Percentiles rank a stretch among this genome's conserved stretches.
These are phyloP conservation scores for Microglena sp. DNA, from an alignment of 139 green algal species.

Conservation along the genomic window DNA sequence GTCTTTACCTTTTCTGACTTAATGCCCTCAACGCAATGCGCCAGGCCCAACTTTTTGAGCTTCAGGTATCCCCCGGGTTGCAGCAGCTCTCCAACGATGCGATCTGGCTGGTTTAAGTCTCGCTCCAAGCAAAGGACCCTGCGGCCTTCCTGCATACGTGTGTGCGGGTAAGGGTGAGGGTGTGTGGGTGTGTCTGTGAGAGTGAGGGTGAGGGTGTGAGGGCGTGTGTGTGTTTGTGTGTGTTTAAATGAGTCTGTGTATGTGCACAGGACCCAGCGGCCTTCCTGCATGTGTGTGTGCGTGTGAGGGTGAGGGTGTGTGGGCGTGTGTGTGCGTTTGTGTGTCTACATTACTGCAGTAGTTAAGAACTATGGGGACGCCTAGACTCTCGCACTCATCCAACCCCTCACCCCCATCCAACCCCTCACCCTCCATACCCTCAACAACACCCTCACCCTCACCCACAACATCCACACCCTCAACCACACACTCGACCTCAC, in stretches of 20 bases:
- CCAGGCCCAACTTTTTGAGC: slow-evolving; percentile 85
- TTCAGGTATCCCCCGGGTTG: slow-evolving; percentile 91
- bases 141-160: slow-evolving; percentile 44
- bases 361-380: too few relatives aligned
- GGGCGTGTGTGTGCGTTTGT: neutral
- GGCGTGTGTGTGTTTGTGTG: slow-evolving; percentile 3
- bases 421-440: too few relatives aligned
- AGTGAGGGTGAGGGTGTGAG: neutral
- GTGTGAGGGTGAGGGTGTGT: neutral
- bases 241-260: neutral
- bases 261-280: neutral
- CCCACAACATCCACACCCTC: too few relatives aligned
- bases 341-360: neutral
- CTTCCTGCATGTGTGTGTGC: neutral
- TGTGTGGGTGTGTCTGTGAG: neutral
- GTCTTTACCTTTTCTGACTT: slow-evolving; percentile 84
- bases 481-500: too few relatives aligned
- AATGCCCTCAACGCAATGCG: slow-evolving; percentile 70
- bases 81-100: slow-evolving; percentile 98
- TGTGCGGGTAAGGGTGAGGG: neutral
- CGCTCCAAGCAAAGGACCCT: slow-evolving; percentile 86
- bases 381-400: too few relatives aligned
- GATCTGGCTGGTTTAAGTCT: slow-evolving; percentile 83
- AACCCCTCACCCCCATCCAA: too few relatives aligned
- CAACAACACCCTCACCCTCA: too few relatives aligned